Evolutionary conservation across 257 asterid species (phyloP), one percentile per base, ranked within the genome.

Genomic region (Nicotiana attenuata): DNA sequence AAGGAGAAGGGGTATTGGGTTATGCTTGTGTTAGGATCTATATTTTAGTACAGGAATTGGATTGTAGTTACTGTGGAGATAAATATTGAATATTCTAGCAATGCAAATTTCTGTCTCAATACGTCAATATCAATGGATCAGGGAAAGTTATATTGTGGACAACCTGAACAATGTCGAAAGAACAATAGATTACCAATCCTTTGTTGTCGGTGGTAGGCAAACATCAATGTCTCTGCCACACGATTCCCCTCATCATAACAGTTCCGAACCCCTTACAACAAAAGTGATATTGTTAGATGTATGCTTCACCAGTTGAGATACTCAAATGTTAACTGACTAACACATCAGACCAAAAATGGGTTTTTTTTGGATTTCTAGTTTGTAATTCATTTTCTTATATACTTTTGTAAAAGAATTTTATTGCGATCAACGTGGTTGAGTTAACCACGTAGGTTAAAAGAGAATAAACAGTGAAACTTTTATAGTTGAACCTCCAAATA

Each of bases 191-290:
- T 87, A 95, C 99, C 99, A 26, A 95, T 89, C 80, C 99, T 98
- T 61, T 95, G 99, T 83, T 95, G 99, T 85, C 99, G 88, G 65
- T 95, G 98, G 85, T 95, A 95, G 87, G 92, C 98, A 81, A 94
- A 93, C 97, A 93, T 94, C 92, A 94, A 86, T 60, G 98, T 95
- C 87, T 95, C 98, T 7, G 99, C 99, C 4, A n/a, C 97, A 83
- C 99, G 85, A 81, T 95, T 95, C 61, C 99, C 99, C 87, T 95
- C 97, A 20, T 95, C 99, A 65, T 95, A 95, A 85, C 99, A 95
- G 81, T 98, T 95, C 81, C 99, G 86, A 73, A 95, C 99, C 61
- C 99, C 98, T 94, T 0, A 41, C 59, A 3, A 41, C 57, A 69
- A 69, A 14, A 20, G 59, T 13, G 59, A 69, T 10, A 41, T 41